Percentiles rank a stretch among this genome's conserved stretches.
These are phyloP conservation scores for Alliaria petiolata DNA, from an alignment of 345 rosid species.

Conservation along the genomic window DNA sequence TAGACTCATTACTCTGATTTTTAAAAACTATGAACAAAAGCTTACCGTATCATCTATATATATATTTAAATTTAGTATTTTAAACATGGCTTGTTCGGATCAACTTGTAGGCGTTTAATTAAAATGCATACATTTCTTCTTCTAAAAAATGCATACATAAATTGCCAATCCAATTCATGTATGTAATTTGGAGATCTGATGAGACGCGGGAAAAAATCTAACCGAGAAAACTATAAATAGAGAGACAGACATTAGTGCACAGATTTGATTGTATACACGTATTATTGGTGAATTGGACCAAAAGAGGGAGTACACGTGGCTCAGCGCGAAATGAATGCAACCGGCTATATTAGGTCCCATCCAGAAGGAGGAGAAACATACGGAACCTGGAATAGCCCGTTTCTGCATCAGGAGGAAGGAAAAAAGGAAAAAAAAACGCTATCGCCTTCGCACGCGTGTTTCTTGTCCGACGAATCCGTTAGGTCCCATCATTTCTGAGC, in stretches of 20 bases:
- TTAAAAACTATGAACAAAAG: background rate
- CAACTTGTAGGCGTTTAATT: too few species aligned
- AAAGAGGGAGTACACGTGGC: background rate
- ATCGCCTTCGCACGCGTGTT: too few species aligned
- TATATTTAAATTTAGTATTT: too few species aligned
- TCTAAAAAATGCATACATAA: background rate
- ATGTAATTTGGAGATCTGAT: too few species aligned
- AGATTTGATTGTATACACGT: background rate
- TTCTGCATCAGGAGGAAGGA: background rate
- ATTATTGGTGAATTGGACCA: background rate
- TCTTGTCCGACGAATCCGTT: background rate
- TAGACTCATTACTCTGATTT: background rate
- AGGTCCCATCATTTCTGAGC: background rate
- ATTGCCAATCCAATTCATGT: background rate
- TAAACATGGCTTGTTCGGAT: too few species aligned
- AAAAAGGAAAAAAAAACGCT: background rate
- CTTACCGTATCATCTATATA: background rate
- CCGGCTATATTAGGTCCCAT: background rate
- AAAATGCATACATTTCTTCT: background rate
- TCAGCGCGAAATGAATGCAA: background rate
- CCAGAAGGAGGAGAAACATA: background rate
- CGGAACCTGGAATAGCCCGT: constrained; percentile 2
- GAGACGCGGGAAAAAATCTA: background rate
- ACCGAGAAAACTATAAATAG: background rate
- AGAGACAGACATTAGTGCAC: background rate